phyloP scores from a whole-genome alignment of 805 yeast genomes.

The Yamadazyma kitorensis region DNA sequence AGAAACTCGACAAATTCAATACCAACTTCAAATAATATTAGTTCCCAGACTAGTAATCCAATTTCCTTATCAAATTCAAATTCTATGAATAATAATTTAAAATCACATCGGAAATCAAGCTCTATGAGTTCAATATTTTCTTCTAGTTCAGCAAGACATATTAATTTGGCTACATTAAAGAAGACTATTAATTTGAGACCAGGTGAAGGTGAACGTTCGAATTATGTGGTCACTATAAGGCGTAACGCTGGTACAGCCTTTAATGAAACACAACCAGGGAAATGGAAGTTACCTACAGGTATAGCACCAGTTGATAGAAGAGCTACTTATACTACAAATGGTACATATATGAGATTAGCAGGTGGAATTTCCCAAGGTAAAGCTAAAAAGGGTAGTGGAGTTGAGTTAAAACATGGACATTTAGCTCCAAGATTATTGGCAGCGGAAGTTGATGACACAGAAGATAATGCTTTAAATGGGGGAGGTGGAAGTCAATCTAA shows the following conservation, averaged over 20 bases:
- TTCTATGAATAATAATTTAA: no score
- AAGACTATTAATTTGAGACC: slow-evolving; percentile 35
- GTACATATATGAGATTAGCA: slow-evolving; percentile 24
- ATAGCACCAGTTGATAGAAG: slow-evolving; percentile 45
- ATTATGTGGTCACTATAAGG: slow-evolving; percentile 46
- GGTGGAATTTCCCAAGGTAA: slow-evolving; percentile 23
- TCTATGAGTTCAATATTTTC: slow-evolving; percentile 38
- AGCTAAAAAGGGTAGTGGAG: slow-evolving; percentile 40
- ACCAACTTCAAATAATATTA: slow-evolving; percentile 1
- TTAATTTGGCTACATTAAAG: slow-evolving; percentile 36
- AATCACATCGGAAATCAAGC: slow-evolving; percentile 15
- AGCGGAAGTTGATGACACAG: slow-evolving; percentile 70
- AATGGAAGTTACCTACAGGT: slow-evolving; percentile 54
- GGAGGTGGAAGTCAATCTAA: slow-evolving; percentile 1
- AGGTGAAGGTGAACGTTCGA: slow-evolving; percentile 50
- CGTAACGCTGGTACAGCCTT: slow-evolving; percentile 47
- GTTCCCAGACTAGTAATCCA: background rate
- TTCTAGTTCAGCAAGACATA: slow-evolving; percentile 30
- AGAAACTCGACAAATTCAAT: slow-evolving; percentile 3
- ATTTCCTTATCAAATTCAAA: background rate
- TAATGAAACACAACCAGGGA: slow-evolving; percentile 44
- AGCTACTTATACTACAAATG: slow-evolving; percentile 23
- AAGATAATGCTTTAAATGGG: slow-evolving; percentile 18
- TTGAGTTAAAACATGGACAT: slow-evolving; percentile 61
- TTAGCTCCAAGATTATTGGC: slow-evolving; percentile 67